Base-by-base conservation (phyloP, 176 grass and related monocot species). In the Metroxylon sagu region DNA sequence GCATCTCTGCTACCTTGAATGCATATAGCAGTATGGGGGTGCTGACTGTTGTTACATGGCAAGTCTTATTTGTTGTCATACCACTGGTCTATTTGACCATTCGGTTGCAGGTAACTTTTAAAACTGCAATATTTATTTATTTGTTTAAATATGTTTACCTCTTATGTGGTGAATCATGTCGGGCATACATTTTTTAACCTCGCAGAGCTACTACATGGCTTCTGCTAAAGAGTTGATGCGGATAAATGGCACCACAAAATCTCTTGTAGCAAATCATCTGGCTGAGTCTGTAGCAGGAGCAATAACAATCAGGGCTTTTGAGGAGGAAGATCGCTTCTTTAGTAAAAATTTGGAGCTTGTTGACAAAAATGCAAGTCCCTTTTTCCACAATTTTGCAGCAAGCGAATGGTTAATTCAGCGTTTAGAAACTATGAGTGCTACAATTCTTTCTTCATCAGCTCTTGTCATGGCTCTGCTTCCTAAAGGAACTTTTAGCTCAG, bases 161-260 rank as follows among this genome's bases (percentile, higher is more conserved):
- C 35, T 43, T 3, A 43, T 43, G 3, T 43, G 35, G 12, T 12
- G 35, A 43, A 43, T 43, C 35, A 43, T 10, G 8, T 14, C 12
- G 35, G 5, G 29, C 6, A 4, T 43, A 43, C 3, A 43, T 43
- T 43, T 43, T 7, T 7, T 12, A 43, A 43, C 35, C 35, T 43
- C 35, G 62, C 52, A 97, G 93, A 88, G 79, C 30, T 97, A 91
- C 63, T 97, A 91, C 66, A 77, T 97, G 60, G 73, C 81, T 50
- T 83, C 93, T 12, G 81, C 93, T 29, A 97, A 85, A 73, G 84
- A 97, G 82, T 82, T 97, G 64, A 97, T 97, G 93, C 55, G 93
- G 26, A 83, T 97, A 57, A 91, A 97, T 83, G 93, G 93, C 56
- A 97, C 87, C 56, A 88, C 93, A 50, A 91, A 88, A 77, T 97